phyloP scores from a whole-genome alignment of 2,329 filamentous ascomycete species.

The Monilinia vaccinii-corymbosi region DNA sequence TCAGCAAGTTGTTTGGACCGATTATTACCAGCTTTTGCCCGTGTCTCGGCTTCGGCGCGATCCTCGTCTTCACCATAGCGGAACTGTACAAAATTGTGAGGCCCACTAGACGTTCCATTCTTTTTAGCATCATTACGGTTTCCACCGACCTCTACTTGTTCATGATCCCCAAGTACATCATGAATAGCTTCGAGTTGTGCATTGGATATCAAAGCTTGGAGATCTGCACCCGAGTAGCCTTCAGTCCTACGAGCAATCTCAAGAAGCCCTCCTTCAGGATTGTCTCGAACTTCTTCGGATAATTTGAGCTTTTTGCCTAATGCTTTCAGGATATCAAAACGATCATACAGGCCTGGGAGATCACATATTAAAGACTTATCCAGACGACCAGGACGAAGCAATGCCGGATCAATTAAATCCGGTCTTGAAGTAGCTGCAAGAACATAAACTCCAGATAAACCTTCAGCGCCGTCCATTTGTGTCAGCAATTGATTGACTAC shows the following conservation, averaged over 20 bases:
- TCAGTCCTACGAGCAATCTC: slow-evolving; percentile 74
- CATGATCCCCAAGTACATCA: slow-evolving; percentile 66
- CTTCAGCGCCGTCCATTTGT: slow-evolving; percentile 98
- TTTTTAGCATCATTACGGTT: slow-evolving; percentile 19
- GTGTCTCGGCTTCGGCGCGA: slow-evolving; percentile 32
- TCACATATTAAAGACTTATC: slow-evolving; percentile 92
- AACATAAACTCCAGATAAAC: slow-evolving; percentile 89
- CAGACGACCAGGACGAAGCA: slow-evolving; percentile 81
- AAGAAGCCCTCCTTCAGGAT: slow-evolving; percentile 8
- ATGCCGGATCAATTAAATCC: slow-evolving; percentile 88
- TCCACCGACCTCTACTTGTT: slow-evolving; percentile 30
- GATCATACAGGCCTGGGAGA: slow-evolving; percentile 70
- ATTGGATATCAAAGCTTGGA: slow-evolving; percentile 92
- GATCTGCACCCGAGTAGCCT: slow-evolving; percentile 87
- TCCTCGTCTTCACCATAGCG: slow-evolving; percentile 60
- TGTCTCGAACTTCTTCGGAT: slow-evolving; percentile 46
- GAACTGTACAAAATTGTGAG: slow-evolving; percentile 68
- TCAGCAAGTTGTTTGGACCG: slow-evolving; percentile 56
- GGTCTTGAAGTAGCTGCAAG: slow-evolving; percentile 88
- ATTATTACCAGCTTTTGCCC: slow-evolving; percentile 37
- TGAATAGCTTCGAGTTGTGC: slow-evolving; percentile 96
- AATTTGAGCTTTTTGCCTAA: slow-evolving; percentile 76
- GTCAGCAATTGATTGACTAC: slow-evolving; percentile 98
- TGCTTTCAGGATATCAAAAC: slow-evolving; percentile 79
- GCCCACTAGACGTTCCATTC: slow-evolving; percentile 24